These are phyloP conservation scores for Helenozyma baotianmanensis DNA, from an alignment of 805 yeast genomes.

Conservation along the genomic window DNA sequence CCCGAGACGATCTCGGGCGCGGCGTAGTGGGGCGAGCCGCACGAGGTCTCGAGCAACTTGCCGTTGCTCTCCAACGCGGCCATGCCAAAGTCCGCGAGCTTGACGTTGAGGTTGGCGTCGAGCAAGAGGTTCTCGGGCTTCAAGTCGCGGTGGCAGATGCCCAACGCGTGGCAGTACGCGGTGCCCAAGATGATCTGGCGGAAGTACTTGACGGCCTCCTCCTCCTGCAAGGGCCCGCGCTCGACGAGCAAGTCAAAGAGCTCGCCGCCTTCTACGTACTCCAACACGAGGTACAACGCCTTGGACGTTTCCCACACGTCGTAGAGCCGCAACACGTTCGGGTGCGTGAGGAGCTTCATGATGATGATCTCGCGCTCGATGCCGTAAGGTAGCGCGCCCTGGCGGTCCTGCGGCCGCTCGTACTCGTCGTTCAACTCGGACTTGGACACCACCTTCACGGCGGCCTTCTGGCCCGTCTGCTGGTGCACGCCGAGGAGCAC, in stretches of 20 bases:
- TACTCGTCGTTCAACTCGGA: constrained; percentile 42
- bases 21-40: constrained; percentile 88
- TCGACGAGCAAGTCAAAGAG: constrained; percentile 69
- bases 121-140: constrained; percentile 76
- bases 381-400: constrained; percentile 76
- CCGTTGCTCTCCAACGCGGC: constrained; percentile 77
- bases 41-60: constrained; percentile 68
- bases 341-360: constrained; percentile 92
- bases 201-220: constrained; percentile 72
- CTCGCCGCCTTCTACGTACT: constrained; percentile 88
- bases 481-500: constrained; percentile 71
- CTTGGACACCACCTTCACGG: constrained; percentile 78
- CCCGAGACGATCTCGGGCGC: constrained; percentile 85
- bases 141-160: constrained; percentile 76
- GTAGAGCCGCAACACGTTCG: constrained; percentile 86
- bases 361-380: constrained; percentile 96
- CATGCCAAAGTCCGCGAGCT: constrained; percentile 87
- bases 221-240: constrained; percentile 65
- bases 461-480: constrained; percentile 69
- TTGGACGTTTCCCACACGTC: constrained; percentile 98
- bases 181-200: constrained; percentile 76
- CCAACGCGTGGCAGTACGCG: constrained; percentile 74
- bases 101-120: constrained; percentile 63
- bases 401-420: constrained; percentile 17
- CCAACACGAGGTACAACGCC: constrained; percentile 74